Evolutionary conservation across 805 yeast genomes (phyloP), one percentile per base, ranked within the genome.

Genomic region (Zygosaccharomyces siamensis): DNA sequence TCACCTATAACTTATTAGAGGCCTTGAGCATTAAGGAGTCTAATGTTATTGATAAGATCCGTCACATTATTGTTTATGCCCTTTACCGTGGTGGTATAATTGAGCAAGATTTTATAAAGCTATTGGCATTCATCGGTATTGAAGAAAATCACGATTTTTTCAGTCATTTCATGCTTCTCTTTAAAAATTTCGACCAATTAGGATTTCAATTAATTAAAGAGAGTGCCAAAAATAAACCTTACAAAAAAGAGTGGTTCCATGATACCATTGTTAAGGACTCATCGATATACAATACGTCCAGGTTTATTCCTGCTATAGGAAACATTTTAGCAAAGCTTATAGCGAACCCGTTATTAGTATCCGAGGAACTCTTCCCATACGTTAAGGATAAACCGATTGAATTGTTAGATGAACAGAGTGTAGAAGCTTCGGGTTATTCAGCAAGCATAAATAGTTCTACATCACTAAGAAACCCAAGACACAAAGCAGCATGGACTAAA

Each of bases 81-180:
- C 64, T 89, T 26, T 84, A 81, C 63, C 76, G 98, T 55, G 92
- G 90, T 3, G 96, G 97, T 0, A 69, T 93, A 12, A 74, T 86
- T 4, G 84, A 81, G 58, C 62, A 75, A 6, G 99, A 93, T 69
- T 79, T 84, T 53, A 66, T 71, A 43, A 89, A 90, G 62, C 68
- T 93, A 33, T 75, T 83, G 37, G 70, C 76, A 43, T 93, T 84
- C 51, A 69, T 73, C 39, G 73, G 71, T 0, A 47, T 74, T 26
- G 63, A 71, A 0, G 61, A 68, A 5, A 69, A 73, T 10, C 67
- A 68, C 45, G 74, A 75, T 16, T 60, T 64, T 48, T 68, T 58
- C 39, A 72, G 71, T 23, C 61, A 73, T 20, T 76, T 78, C 43
- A 63, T 85, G 54, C 73, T 74, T 21, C 71, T 85, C 14, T 75